Evolutionary conservation across 805 yeast species (phyloP), one percentile per base, ranked within the genome.

Genomic region (Yarrowia bubula): DNA sequence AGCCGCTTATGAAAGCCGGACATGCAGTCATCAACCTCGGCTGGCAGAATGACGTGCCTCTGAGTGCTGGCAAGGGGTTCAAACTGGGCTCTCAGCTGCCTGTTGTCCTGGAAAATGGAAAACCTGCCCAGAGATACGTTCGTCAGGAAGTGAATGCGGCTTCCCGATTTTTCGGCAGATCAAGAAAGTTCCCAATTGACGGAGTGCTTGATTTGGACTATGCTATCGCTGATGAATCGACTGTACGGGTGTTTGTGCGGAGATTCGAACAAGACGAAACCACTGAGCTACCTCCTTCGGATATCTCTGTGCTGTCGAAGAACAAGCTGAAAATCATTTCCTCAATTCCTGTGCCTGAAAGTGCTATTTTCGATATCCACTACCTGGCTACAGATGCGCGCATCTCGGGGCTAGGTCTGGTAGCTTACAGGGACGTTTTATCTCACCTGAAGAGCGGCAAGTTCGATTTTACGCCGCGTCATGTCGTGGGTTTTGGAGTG

Each of bases 141-240:
- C 51, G 64, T 11, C 64, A 58, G 43, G 64, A 58, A n/a, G 18
- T 58, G 8, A 58, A 58, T 33, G 50, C 51, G 9, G 64, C 64
- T 14, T 43, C 51, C 18, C 51, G 50, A 17, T 58, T 58, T 8
- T 58, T 58, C 37, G 64, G 64, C 14, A 22, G 18, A 13, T 58
- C 64, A 4, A n/a, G 51, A 58, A 58, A 43, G 50, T 58, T 58
- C n/a, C 42, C 41, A 3, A n/a, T 33, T 6, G 17, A 41, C n/a
- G 51, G 64, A 3, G 10, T 43, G 28, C 17, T 58, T 37, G 64
- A 58, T 43, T 42, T 58, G 43, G 64, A 58, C 35, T 58, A 58
- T 22, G 14, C 14, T 11, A 15, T 58, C 28, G 51, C 50, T 1
- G 51, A 58, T 33, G 7, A 7, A 14, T 18, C 14, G 15, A 33